Evolutionary conservation across 306 rosid genomes (phyloP), one percentile per base, ranked within the genome.

Genomic region (Medicago arabica): DNA sequence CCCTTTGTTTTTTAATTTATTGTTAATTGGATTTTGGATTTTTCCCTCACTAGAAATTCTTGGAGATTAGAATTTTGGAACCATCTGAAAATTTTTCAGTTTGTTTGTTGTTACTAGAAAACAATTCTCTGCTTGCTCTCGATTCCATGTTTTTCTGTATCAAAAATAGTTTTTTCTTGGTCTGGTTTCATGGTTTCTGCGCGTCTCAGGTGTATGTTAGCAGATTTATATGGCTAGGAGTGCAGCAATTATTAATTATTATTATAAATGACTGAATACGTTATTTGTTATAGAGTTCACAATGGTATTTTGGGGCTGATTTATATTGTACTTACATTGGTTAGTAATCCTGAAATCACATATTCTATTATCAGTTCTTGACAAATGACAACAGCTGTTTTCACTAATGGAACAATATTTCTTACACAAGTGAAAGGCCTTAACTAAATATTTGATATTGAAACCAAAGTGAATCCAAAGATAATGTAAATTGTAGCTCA

Each of bases 51-150:
- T 0, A 51, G 39, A 53, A 40, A 41, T 64, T 28, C 1, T 79
- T 31, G 51, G 55, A 65, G 55, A 66, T 71, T 53, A 51, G 53
- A 51, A 51, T 63, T 36, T 71, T 71, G 16, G 80, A 67, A 38
- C 44, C 57, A 31, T 12, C 34, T 34, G 69, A 15, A 18, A 17
- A 18, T 2, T 8, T 23, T 62, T 55, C 71, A 36, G 62, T 47
- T 59, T 65, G 15, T 61, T 38, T 38, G 41, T 28, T 71, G 59
- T 53, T 63, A 49, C 44, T 51, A 4, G 71, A 50, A 15, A 31
- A 72, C 60, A 44, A 64, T 53, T 36, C 68, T 53, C 51, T 79
- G 60, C 74, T 19, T 60, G 19, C 23, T 21, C 47, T 36, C 47
- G 15, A 60, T 70, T 78, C 18, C 19, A 4, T 64, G 28, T 25